These are phyloP conservation scores for Tolypocladium sp. DNA, from an alignment of 2,329 filamentous ascomycete species.

Conservation along the genomic window DNA sequence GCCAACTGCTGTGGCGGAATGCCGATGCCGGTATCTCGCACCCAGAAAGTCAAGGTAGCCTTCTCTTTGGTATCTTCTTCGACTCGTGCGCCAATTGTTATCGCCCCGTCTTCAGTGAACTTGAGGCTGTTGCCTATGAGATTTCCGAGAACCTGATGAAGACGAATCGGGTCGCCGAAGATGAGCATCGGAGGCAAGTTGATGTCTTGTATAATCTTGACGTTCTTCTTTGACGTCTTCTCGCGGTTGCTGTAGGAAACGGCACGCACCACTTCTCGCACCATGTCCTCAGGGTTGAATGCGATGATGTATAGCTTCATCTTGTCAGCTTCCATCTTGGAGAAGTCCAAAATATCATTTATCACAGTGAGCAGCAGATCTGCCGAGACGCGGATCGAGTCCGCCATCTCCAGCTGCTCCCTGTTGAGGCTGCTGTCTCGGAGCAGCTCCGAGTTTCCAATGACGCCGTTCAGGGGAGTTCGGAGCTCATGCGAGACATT, in stretches of 20 bases:
- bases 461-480: slow-evolving; percentile 79
- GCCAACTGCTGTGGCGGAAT: slow-evolving; percentile 74
- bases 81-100: slow-evolving; percentile 71
- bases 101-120: slow-evolving; percentile 79
- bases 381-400: slow-evolving; percentile 77
- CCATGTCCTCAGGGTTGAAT: slow-evolving; percentile 59
- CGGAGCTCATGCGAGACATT: slow-evolving; percentile 76
- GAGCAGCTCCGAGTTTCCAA: slow-evolving; percentile 78
- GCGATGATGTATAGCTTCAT: slow-evolving; percentile 70
- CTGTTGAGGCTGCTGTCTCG: slow-evolving; percentile 65
- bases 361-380: slow-evolving; percentile 86
- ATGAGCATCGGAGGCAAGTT: slow-evolving; percentile 65
- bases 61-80: slow-evolving; percentile 61
- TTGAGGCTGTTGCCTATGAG: slow-evolving; percentile 90
- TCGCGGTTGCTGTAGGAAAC: slow-evolving; percentile 58
- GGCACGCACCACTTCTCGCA: slow-evolving; percentile 56
- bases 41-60: slow-evolving; percentile 73
- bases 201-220: slow-evolving; percentile 61
- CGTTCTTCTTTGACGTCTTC: slow-evolving; percentile 52
- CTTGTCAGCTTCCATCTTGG: slow-evolving; percentile 83
- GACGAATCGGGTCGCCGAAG: slow-evolving; percentile 55
- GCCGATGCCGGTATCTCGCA: slow-evolving; percentile 84
- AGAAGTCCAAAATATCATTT: slow-evolving; percentile 94
- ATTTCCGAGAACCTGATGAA: slow-evolving; percentile 67
- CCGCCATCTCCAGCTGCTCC: slow-evolving; percentile 77